Conservation (phyloP, 352 stramenopile genomes). For the Phytophthora idaei region DNA sequence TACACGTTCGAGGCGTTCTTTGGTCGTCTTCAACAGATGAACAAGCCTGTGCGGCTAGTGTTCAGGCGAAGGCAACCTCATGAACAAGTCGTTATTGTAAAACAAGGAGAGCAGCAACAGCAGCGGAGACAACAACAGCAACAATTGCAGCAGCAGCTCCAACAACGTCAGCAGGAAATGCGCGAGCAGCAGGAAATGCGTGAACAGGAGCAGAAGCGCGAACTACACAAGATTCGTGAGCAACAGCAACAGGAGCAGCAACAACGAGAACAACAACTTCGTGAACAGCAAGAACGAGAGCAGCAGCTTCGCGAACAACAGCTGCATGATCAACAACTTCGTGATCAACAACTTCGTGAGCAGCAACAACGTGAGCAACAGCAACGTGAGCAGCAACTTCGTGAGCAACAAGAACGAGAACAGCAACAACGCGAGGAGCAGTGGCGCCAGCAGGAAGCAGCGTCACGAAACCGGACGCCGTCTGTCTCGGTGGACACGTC, state of each 20-base stretch:
- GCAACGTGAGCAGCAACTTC: constrained; percentile 16
- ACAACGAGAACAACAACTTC: constrained; percentile 20
- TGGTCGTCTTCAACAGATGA: constrained; percentile 80
- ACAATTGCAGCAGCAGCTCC: constrained; percentile 31
- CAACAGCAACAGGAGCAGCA: constrained; percentile 26
- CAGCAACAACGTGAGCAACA: constrained; percentile 25
- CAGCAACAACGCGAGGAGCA: constrained; percentile 25
- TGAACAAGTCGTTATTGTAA: constrained; percentile 41
- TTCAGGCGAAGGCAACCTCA: constrained; percentile 55
- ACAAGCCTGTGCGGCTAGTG: constrained; percentile 80
- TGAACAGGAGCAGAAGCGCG: constrained; percentile 31
- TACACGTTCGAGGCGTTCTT: constrained; percentile 88
- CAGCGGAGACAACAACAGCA: constrained; percentile 31
- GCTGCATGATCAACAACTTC: constrained; percentile 14
- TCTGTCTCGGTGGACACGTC: constrained; percentile 44
- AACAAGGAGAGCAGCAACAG: constrained; percentile 38
- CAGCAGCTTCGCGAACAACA: constrained; percentile 15
- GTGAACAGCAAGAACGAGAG: constrained; percentile 17
- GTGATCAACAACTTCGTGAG: constrained; percentile 17
- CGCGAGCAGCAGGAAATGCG: constrained; percentile 24
- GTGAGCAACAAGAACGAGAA: constrained; percentile 23
- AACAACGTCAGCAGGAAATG: constrained; percentile 33
- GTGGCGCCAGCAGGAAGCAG: constrained; percentile 24
- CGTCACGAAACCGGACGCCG: constrained; percentile 30
- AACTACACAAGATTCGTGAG: constrained; percentile 25